Conservation (phyloP, 1,284 basidiomycete species). For the Microbotryum scabiosae region DNA sequence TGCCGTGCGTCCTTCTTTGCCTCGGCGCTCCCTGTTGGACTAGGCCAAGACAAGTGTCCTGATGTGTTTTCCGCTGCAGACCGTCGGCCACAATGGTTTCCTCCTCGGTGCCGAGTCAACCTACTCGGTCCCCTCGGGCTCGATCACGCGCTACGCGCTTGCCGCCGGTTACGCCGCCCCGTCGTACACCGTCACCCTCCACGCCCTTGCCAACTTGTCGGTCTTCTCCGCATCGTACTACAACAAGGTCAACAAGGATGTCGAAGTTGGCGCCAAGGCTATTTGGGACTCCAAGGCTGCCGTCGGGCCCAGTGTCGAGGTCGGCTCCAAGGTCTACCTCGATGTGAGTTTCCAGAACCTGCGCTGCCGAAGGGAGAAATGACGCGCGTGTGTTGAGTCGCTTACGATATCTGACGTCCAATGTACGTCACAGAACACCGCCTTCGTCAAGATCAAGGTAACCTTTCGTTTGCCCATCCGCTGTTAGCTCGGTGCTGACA, state of each 20-base stretch:
- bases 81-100: slow-evolving; percentile 95
- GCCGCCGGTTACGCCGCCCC: slow-evolving; percentile 92
- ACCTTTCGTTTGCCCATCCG: too few species aligned
- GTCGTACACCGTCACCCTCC: slow-evolving; percentile 91
- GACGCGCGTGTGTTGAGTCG: too few species aligned
- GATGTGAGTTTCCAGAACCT: slow-evolving; percentile 46
- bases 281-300: slow-evolving; percentile 93
- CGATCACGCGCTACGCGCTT: slow-evolving; percentile 82
- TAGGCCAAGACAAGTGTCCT: neutral
- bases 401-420: neutral
- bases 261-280: slow-evolving; percentile 93
- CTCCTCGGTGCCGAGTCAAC: slow-evolving; percentile 90
- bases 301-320: slow-evolving; percentile 82
- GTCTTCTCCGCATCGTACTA: slow-evolving; percentile 96
- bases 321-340: slow-evolving; percentile 78
- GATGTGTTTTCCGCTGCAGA: slow-evolving; percentile 19
- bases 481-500: too few species aligned
- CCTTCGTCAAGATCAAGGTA: slow-evolving; percentile 73
- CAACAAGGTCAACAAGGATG: slow-evolving; percentile 88
- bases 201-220: slow-evolving; percentile 90
- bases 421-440: slow-evolving; percentile 23
- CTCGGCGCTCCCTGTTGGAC: neutral
- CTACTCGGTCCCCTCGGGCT: slow-evolving; percentile 92
- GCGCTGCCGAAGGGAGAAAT: neutral
- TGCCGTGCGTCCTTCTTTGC: slow-evolving; percentile 45